Evolutionary conservation across 2,329 filamentous ascomycete species (phyloP), one percentile per base, ranked within the genome.

Genomic region (Fusarium albidum): DNA sequence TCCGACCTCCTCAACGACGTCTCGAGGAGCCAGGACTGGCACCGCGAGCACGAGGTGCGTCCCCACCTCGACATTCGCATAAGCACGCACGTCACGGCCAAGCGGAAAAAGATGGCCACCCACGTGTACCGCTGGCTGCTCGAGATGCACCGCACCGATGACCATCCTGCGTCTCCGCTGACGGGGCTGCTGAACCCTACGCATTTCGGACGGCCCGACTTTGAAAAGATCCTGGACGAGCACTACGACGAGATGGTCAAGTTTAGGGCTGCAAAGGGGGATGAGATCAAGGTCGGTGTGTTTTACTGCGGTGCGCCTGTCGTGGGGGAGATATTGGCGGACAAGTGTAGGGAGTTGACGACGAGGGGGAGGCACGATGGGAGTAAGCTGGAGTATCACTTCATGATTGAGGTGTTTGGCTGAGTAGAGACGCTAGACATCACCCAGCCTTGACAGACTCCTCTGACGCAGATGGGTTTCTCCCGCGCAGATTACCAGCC

Each of bases 351-450:
- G 6, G 70, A 75, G 54, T 65, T 85, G 61, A 83, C 79, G 9
- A 71, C 77, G 2, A 75, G 80, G 55, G 81, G 79, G 1, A 71
- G 79, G 26, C 70, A 76, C n/a, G 81, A 83, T 57, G 79, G 77
- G 13, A 77, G 75, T 41, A 79, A 77, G 62, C 74, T 85, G 27
- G 73, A 82, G 63, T 85, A 85, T 66, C 73, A 81, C 46, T 85
- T 85, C 46, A 80, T 82, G 75, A 82, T 82, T 49, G 82, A 84
- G 59, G 80, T 84, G 0, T 85, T 85, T 71, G 79, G 76, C 4
- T 80, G 26, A 43, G n/a, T n/a, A n/a, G n/a, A n/a, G n/a, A n/a
- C n/a, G n/a, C n/a, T n/a, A n/a, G n/a, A n/a, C n/a, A n/a, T 21
- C 10, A 26, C 27, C 14, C 25, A 18, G 12, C 13, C 37, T 49